Evolutionary conservation across 805 yeast genomes (phyloP).

Genomic region (Pichia phayaonensis): DNA sequence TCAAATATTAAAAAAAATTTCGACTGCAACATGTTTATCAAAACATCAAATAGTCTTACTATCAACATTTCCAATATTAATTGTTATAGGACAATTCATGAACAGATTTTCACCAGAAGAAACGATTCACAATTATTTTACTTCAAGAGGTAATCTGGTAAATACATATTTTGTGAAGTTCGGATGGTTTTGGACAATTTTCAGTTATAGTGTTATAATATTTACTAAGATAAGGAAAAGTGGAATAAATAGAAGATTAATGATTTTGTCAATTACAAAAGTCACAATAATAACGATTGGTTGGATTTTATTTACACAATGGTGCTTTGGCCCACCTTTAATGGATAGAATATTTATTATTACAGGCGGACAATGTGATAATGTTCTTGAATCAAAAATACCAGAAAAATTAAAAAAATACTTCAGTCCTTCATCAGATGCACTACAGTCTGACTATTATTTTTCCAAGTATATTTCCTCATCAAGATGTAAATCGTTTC

Average conservation of each 20-base stretch:
- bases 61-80: conserved; percentile 32
- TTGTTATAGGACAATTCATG: conserved; percentile 45
- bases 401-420: not conserved
- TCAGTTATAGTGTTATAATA: conserved; percentile 28
- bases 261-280: conserved; percentile 26
- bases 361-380: conserved; percentile 77
- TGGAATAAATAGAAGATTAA: not conserved
- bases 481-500: conserved; percentile 44
- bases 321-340: conserved; percentile 76
- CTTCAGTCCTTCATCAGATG: not conserved
- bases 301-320: conserved; percentile 86
- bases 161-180: conserved; percentile 73
- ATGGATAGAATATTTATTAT: conserved; percentile 77
- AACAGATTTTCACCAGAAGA: conserved; percentile 38
- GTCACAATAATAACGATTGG: conserved; percentile 55
- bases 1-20: not conserved
- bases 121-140: conserved; percentile 41
- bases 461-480: conserved; percentile 26
- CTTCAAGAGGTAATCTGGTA: conserved; percentile 59
- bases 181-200: conserved; percentile 90
- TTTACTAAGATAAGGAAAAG: conserved; percentile 2
- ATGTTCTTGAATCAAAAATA: conserved; percentile 18
- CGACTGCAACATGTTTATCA: not conserved
- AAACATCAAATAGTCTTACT: conserved; percentile 4
- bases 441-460: conserved; percentile 2